Evolutionary conservation across 1,139 yeast genomes (phyloP).

Genomic region (Yamadazyma triangularis): DNA sequence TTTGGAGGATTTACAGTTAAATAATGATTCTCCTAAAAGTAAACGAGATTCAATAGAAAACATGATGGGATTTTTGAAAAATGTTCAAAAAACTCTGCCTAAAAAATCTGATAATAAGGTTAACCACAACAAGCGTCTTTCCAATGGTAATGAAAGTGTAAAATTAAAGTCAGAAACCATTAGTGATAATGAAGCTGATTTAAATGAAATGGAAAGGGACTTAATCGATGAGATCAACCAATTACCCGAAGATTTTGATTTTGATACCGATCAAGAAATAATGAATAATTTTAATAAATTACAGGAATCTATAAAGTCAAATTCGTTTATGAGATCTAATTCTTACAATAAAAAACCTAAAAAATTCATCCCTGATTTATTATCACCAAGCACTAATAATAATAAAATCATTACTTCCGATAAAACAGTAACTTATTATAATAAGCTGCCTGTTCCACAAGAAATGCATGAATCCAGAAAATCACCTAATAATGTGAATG

Average conservation of each 20-base stretch:
- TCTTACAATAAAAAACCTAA: conserved; percentile 37
- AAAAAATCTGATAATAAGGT: not conserved
- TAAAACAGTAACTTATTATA: conserved; percentile 56
- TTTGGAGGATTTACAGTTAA: conserved; percentile 15
- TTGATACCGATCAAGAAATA: conserved; percentile 25
- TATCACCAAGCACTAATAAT: conserved; percentile 8
- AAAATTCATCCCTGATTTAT: conserved; percentile 15
- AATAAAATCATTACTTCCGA: conserved; percentile 47
- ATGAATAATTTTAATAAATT: conserved; percentile 9
- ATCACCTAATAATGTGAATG: conserved; percentile 1
- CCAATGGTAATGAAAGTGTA: not conserved
- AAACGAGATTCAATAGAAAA: conserved; percentile 14
- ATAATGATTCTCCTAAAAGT: conserved; percentile 8
- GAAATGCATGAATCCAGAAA: not conserved
- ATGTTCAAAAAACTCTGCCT: conserved; percentile 9
- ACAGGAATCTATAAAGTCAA: conserved; percentile 9
- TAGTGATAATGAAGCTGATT: conserved; percentile 9
- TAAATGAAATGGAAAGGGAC: conserved; percentile 28
- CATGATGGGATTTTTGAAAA: conserved; percentile 14
- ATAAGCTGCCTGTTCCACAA: too few relatives aligned
- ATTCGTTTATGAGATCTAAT: conserved; percentile 24
- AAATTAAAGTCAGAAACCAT: not conserved
- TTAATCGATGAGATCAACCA: conserved; percentile 51
- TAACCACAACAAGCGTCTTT: not conserved
- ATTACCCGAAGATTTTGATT: conserved; percentile 58